Conservation (phyloP, 805 yeast genomes). For the Cyberlindnera suaveolens region DNA sequence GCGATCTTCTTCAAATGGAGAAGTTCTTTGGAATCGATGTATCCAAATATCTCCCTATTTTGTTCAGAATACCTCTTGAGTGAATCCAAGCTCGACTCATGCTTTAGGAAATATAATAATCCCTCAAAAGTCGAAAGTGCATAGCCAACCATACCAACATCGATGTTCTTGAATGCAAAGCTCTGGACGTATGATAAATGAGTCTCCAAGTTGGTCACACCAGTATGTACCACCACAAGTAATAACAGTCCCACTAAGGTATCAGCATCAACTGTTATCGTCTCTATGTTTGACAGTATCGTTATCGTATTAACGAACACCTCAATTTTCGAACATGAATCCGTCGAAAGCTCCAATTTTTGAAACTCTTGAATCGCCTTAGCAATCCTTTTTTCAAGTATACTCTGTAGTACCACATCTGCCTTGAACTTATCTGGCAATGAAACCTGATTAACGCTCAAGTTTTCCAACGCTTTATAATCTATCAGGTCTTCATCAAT, state of each 20-base stretch:
- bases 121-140: conserved; percentile 82
- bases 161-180: conserved; percentile 44
- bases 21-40: conserved; percentile 33
- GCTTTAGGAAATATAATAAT: conserved; percentile 57
- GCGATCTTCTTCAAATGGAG: conserved; percentile 20
- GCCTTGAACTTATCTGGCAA: conserved; percentile 27
- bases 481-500: conserved; percentile 18
- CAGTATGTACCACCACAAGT: conserved; percentile 61
- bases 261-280: conserved; percentile 65
- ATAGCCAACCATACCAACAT: conserved; percentile 64
- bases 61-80: conserved; percentile 36
- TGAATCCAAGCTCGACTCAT: conserved; percentile 29
- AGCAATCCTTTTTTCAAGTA: conserved; percentile 38
- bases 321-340: conserved; percentile 41
- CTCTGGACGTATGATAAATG: conserved; percentile 62
- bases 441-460: conserved; percentile 37
- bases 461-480: conserved; percentile 20
- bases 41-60: conserved; percentile 50
- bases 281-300: conserved; percentile 35
- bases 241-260: conserved; percentile 66
- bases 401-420: conserved; percentile 24
- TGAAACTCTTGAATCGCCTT: conserved; percentile 48
- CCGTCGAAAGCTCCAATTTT: conserved; percentile 38
- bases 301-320: conserved; percentile 48
- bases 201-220: conserved; percentile 49